Evolutionary conservation across 2,329 filamentous ascomycete species (phyloP), one percentile per base, ranked within the genome.

Genomic region (Polychaeton citri): DNA sequence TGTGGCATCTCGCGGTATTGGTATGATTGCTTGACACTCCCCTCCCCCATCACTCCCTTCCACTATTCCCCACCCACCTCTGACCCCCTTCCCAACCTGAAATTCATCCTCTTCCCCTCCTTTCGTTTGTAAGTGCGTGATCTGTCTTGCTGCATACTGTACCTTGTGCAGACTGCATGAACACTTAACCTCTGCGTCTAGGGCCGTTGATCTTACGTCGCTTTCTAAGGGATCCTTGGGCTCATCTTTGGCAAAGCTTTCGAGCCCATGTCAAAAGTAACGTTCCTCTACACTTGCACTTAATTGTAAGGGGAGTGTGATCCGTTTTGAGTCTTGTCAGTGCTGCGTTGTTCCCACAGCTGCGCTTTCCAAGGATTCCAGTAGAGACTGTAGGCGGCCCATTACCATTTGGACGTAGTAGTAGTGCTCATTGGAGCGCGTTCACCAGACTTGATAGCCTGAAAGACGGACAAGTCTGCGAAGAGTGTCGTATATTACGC

Each of bases 1-100:
- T 60, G 90, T 98, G 68, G 90, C 90, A 68, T 96, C 90, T 60
- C 90, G 90, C 87, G 90, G 90, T 85, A 95, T 98, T 69, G 90
- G 90, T 95, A 92, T 93, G 86, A 88, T 81, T 76, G n/a, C n/a
- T n/a, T 28, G 69, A 72, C 66, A 67, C 66, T 62, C 63, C 56
- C 56, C 52, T 55, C 54, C 55, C 47, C 55, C 55, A 53, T 54
- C 50, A 51, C 47, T 51, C 52, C 49, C 51, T 42, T 35, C 38
- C 43, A 42, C 43, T 47, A 10, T 42, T 38, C 43, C 45, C 40
- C n/a, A n/a, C n/a, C n/a, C 66, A 67, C 66, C 62, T 63, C 56
- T 56, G 51, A 54, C 54, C 55, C 47, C 55, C 55, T 53, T 54
- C 50, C 51, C 47, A 50, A 51, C 49, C 51, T 42, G 34, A 38